Base-by-base conservation (phyloP, 805 yeast species). In the Pichia paraexigua region DNA sequence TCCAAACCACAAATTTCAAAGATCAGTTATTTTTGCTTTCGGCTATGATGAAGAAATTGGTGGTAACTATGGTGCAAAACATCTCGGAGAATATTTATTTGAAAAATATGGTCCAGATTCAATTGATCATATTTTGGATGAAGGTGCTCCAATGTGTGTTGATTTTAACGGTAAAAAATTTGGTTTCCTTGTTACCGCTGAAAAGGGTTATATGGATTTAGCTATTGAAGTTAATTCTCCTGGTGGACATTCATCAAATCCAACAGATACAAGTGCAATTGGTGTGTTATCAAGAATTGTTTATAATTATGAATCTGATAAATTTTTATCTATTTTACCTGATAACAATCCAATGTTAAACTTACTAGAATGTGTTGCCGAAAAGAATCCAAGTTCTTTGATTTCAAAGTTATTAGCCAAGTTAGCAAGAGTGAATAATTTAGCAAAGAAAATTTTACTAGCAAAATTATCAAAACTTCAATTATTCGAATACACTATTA, bases 11-110 rank as follows among this genome's bases (percentile, higher is more conserved):
- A 25, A 50, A 21, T 46, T 55, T 17, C 63, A 72, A 48, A 78
- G 95, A 66, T 74, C 87, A 1, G 63, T 86, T 10, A 54, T 87
- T 8, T 63, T 83, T 3, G 80, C 87, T 0, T 79, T 83, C 59
- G 95, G 95, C 2, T 84, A 78, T 57, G 95, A 88, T 62, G 96
- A 87, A 69, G 96, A 88, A 63, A 74, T 77, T 42, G 72, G 78
- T 37, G 94, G 95, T 7, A 50, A 56, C 11, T 62, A 68, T 5
- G 90, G 92, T 45, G 95, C 95, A 11, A 58, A 62, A 2, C 48
- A 66, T 17, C 67, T 87, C n/a, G 72, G 75, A 7, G 54, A 72
- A 42, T 68, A 67, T 53, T 61, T 87, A 24, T 65, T 71, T 25
- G 71, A 75, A 21, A 73, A 74, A 50, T 82, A 79, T 58, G 95